Evolutionary conservation across 768 basidiomycete genomes (phyloP).

Genomic region (Cantharellus cinnabarinus): DNA sequence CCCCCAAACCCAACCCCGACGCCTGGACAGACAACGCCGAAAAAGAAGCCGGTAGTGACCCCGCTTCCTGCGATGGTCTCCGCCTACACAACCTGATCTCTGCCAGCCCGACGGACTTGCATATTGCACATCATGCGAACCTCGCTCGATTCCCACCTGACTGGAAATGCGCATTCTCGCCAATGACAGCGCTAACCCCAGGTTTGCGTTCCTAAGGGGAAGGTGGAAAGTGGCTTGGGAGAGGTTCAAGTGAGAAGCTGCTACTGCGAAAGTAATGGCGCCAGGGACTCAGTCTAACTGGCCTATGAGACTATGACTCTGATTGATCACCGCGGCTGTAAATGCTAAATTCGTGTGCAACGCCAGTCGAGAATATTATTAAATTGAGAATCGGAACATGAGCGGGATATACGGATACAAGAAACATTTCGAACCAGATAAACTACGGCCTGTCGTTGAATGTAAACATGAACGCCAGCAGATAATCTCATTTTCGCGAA

Average conservation of each 20-base stretch:
- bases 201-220: constrained; percentile 68
- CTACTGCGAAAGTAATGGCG: no score
- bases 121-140: constrained; percentile 55
- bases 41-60: constrained; percentile 26
- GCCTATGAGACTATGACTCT: no score
- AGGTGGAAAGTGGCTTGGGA: constrained; percentile 52
- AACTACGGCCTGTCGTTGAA: no score
- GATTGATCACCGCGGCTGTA: no score
- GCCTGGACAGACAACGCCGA: constrained; percentile 52
- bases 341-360: no score
- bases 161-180: constrained; percentile 79
- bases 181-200: constrained; percentile 56
- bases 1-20: constrained; percentile 12
- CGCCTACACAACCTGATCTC: constrained; percentile 1
- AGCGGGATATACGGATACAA: no score
- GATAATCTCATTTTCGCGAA: background rate
- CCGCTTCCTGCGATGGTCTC: background rate
- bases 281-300: no score
- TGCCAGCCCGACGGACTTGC: constrained; percentile 36
- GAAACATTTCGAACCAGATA: no score
- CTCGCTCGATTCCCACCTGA: constrained; percentile 46
- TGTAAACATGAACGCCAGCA: no score
- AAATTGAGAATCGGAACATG: no score
- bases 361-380: no score
- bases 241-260: background rate